Conservation (phyloP, 768 basidiomycete species). For the Austroboletus eburneus region DNA sequence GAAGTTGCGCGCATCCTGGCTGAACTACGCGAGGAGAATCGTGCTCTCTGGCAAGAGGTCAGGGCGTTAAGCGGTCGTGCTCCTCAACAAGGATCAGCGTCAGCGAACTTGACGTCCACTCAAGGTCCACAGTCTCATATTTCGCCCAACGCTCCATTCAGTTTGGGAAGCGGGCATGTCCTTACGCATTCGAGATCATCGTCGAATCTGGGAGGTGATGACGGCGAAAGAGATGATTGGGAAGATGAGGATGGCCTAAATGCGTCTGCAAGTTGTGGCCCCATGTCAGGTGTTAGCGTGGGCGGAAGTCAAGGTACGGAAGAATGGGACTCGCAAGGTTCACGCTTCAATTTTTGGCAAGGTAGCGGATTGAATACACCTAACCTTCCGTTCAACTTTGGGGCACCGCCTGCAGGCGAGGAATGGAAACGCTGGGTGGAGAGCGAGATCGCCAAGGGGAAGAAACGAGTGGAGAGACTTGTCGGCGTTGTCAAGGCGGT, state of each 20-base stretch:
- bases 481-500: slow-evolving; percentile 54
- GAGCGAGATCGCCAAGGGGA: slow-evolving; percentile 49
- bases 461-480: slow-evolving; percentile 58
- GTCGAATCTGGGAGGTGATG: slow-evolving; percentile 24
- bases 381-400: slow-evolving; percentile 10
- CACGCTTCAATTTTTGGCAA: slow-evolving; percentile 13
- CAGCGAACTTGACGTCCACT: slow-evolving; percentile 8
- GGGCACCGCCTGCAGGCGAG: slow-evolving; percentile 9
- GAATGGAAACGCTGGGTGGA: slow-evolving; percentile 31
- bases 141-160: slow-evolving; percentile 5
- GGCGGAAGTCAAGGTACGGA: slow-evolving; percentile 16
- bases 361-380: slow-evolving; percentile 12
- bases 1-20: slow-evolving; percentile 56
- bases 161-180: slow-evolving; percentile 13
- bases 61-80: slow-evolving; percentile 18
- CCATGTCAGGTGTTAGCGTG: slow-evolving; percentile 10
- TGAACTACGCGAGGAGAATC: slow-evolving; percentile 71
- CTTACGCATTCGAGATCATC: slow-evolving; percentile 27
- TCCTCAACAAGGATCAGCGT: slow-evolving; percentile 13
- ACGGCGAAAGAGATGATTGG: slow-evolving; percentile 28
- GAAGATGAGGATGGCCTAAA: slow-evolving; percentile 27
- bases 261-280: slow-evolving; percentile 1
- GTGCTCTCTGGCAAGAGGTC: slow-evolving; percentile 47
- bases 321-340: slow-evolving; percentile 22
- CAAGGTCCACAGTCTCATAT: slow-evolving; percentile 10